Conservation (phyloP, 345 rosid genomes). For the Mercurialis annua region DNA sequence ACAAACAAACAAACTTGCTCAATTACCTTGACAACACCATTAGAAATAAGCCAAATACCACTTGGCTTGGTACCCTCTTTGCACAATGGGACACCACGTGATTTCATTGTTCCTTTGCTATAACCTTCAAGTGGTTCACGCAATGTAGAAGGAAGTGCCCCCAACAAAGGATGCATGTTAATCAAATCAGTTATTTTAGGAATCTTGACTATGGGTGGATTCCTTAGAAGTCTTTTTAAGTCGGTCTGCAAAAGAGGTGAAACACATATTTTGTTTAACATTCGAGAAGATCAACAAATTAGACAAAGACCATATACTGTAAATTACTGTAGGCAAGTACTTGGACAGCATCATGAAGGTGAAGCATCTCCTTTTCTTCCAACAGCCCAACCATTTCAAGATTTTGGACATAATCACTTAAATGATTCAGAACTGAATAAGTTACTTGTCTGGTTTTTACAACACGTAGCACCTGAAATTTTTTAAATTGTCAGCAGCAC, state of each 20-base stretch:
- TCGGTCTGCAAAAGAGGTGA: constrained; percentile 51
- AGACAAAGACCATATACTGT: neutral
- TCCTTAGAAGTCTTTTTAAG: constrained; percentile 81
- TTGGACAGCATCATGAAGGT: constrained; percentile 92
- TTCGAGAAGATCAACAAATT: neutral
- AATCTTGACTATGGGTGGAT: constrained; percentile 80
- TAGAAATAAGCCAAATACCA: constrained; percentile 89
- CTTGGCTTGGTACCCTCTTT: constrained; percentile 72
- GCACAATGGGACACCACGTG: constrained; percentile 66
- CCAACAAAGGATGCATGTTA: constrained; percentile 64
- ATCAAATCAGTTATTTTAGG: constrained; percentile 61
- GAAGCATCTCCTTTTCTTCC: constrained; percentile 89
- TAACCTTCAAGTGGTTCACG: constrained; percentile 49
- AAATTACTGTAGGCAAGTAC: too few relatives aligned
- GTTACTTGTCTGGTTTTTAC: constrained; percentile 97
- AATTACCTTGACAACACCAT: constrained; percentile 83
- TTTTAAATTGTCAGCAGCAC: neutral
- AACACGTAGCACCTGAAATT: constrained; percentile 72
- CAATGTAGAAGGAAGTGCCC: constrained; percentile 68
- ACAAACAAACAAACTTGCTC: too few relatives aligned
- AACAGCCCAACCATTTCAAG: constrained; percentile 82
- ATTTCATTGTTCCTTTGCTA: constrained; percentile 61
- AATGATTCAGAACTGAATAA: constrained; percentile 71
- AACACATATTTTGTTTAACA: neutral
- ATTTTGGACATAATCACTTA: constrained; percentile 71